Conservation (phyloP, 2,329 filamentous ascomycete species). For the Sordariomycetes sp. region DNA sequence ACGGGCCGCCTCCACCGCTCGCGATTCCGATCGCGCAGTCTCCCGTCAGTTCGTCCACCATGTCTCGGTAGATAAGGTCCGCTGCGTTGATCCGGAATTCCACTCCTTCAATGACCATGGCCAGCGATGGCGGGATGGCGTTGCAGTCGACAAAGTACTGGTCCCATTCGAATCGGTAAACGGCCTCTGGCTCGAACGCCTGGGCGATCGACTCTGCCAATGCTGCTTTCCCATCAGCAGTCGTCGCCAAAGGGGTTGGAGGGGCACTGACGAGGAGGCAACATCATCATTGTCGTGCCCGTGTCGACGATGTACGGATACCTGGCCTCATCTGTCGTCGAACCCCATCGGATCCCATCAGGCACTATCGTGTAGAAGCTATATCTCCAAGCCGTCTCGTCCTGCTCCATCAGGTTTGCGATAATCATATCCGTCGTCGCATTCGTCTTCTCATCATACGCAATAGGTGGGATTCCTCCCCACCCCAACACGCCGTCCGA, state of each 20-base stretch:
- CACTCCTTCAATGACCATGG: slow-evolving; percentile 31
- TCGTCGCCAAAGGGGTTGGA: background rate
- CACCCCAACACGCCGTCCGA: slow-evolving; percentile 34
- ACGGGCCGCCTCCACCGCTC: slow-evolving; percentile 33
- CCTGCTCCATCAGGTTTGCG: slow-evolving; percentile 28
- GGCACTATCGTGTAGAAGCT: slow-evolving; percentile 46
- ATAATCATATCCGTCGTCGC: slow-evolving; percentile 32
- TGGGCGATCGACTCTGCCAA: slow-evolving; percentile 36
- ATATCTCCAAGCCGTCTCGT: slow-evolving; percentile 30
- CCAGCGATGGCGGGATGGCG: slow-evolving; percentile 33
- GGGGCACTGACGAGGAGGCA: slow-evolving; percentile 34
- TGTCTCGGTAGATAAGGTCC: slow-evolving; percentile 35
- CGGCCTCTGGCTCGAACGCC: slow-evolving; percentile 35
- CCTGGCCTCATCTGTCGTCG: slow-evolving; percentile 28
- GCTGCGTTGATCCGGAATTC: slow-evolving; percentile 37
- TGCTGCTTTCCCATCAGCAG: slow-evolving; percentile 15
- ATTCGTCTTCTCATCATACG: background rate
- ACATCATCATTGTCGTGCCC: slow-evolving; percentile 40
- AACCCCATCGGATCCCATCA: slow-evolving; percentile 35
- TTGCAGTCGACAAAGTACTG: slow-evolving; percentile 40
- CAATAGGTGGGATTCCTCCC: slow-evolving; percentile 33
- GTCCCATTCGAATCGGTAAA: slow-evolving; percentile 35
- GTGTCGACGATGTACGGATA: slow-evolving; percentile 43
- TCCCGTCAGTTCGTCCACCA: slow-evolving; percentile 32
- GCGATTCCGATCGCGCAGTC: slow-evolving; percentile 38